Conservation (phyloP, 805 yeast species). For the Metschnikowia bowlesiae region DNA sequence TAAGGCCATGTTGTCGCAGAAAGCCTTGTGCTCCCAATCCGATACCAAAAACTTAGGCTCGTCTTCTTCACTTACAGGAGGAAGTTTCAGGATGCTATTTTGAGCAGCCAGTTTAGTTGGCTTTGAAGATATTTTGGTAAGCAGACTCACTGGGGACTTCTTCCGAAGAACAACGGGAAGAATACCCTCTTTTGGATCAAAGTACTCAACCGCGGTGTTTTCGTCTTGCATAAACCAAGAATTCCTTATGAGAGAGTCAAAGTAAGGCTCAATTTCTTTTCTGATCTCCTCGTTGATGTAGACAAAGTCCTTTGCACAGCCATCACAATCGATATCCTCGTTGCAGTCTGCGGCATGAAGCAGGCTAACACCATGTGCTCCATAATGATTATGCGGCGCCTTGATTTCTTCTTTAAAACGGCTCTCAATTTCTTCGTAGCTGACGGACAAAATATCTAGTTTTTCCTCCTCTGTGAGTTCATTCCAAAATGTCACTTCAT, state of each 20-base stretch:
- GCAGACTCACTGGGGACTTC: neutral
- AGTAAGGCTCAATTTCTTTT: constrained; percentile 46
- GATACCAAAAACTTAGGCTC: neutral
- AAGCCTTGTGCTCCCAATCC: constrained; percentile 2
- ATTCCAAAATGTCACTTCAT: constrained; percentile 14
- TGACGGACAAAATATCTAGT: constrained; percentile 44
- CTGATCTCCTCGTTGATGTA: constrained; percentile 7
- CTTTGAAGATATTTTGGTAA: neutral
- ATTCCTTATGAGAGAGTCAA: constrained; percentile 26
- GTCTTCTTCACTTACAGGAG: neutral
- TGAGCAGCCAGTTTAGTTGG: neutral
- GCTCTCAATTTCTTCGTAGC: constrained; percentile 63
- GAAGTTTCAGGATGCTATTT: neutral
- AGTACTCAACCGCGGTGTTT: neutral
- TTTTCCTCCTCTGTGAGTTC: constrained; percentile 10
- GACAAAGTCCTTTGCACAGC: constrained; percentile 1
- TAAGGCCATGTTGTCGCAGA: neutral
- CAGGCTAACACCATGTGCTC: constrained; percentile 2
- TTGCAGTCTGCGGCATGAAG: neutral
- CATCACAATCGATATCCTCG: neutral
- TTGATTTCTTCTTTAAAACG: constrained; percentile 40
- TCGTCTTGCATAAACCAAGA: constrained; percentile 2
- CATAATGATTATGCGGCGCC: neutral
- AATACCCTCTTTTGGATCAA: neutral
- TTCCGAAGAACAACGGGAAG: neutral